Percentiles rank a stretch among this genome's conserved stretches.
phyloP scores from a whole-genome alignment of 2,329 filamentous ascomycete species.

The Sphaceloma murrayae region DNA sequence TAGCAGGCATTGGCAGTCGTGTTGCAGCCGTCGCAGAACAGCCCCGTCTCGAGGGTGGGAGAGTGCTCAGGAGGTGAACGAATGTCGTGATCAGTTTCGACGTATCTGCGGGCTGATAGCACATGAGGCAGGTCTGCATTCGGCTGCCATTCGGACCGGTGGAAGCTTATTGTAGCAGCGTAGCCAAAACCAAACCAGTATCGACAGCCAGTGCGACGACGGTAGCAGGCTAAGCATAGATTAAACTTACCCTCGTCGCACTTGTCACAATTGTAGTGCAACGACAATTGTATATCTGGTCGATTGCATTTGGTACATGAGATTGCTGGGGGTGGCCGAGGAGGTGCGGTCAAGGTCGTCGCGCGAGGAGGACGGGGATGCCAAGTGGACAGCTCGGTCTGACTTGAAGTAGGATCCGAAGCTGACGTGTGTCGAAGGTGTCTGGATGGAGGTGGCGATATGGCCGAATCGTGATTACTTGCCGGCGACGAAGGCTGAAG shows the following conservation, averaged over 20 bases:
- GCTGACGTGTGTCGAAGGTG: slow-evolving; percentile 12
- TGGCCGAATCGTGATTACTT: neutral
- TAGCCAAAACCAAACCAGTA: slow-evolving; percentile 85
- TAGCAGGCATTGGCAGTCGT: slow-evolving; percentile 71
- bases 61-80: neutral
- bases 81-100: slow-evolving; percentile 18
- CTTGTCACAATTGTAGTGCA: slow-evolving; percentile 71
- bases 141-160: slow-evolving; percentile 32
- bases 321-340: slow-evolving; percentile 55
- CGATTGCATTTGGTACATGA: slow-evolving; percentile 62
- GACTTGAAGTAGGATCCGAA: slow-evolving; percentile 10
- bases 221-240: slow-evolving; percentile 73
- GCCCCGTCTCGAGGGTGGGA: slow-evolving; percentile 57
- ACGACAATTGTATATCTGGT: slow-evolving; percentile 67
- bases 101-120: slow-evolving; percentile 40
- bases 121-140: slow-evolving; percentile 43
- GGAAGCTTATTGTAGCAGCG: slow-evolving; percentile 47
- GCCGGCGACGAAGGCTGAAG: neutral
- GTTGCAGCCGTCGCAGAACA: slow-evolving; percentile 72
- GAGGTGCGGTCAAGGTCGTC: neutral
- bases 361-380: slow-evolving; percentile 3
- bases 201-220: slow-evolving; percentile 63
- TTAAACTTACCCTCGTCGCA: slow-evolving; percentile 67
- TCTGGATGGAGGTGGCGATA: neutral
- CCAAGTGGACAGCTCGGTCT: neutral